Percentiles rank a stretch among this genome's conserved stretches.
phyloP scores from a whole-genome alignment of 192 early-diverging fungal genomes.

The Rhizoclosmatium globosum region DNA sequence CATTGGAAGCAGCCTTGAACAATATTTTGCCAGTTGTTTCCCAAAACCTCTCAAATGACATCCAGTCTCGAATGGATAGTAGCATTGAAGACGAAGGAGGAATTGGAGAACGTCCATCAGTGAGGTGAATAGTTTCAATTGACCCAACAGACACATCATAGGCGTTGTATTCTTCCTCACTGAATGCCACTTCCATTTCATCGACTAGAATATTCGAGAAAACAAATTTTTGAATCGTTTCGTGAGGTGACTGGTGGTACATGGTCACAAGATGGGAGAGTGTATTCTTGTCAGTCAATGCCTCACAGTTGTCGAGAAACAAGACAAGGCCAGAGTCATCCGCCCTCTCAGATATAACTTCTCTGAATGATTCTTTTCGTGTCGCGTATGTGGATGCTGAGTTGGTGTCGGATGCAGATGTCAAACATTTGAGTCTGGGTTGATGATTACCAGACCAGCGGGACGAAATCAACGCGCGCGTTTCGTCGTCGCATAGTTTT shows the following conservation, averaged over 20 bases:
- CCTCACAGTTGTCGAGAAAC: slow-evolving; percentile 26
- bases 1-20: too few species aligned
- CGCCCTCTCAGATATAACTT: too few species aligned
- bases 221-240: neutral
- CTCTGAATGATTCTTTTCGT: too few species aligned
- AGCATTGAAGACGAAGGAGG: slow-evolving; percentile 31
- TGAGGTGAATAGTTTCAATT: too few species aligned
- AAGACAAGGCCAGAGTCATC: neutral
- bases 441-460: too few species aligned
- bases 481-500: too few species aligned
- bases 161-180: slow-evolving; percentile 22
- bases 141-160: slow-evolving; percentile 7
- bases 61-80: neutral
- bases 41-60: neutral
- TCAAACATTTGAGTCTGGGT: too few species aligned
- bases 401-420: too few species aligned
- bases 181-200: neutral
- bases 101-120: neutral
- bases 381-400: too few species aligned
- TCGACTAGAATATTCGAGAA: slow-evolving; percentile 7
- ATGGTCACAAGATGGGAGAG: neutral
- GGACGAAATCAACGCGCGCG: too few species aligned
- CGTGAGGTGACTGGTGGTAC: neutral
- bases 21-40: neutral
- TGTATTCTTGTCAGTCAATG: neutral